Evolutionary conservation across 176 grass and related monocot genomes (phyloP).

Genomic region (Aegilops longissima): DNA sequence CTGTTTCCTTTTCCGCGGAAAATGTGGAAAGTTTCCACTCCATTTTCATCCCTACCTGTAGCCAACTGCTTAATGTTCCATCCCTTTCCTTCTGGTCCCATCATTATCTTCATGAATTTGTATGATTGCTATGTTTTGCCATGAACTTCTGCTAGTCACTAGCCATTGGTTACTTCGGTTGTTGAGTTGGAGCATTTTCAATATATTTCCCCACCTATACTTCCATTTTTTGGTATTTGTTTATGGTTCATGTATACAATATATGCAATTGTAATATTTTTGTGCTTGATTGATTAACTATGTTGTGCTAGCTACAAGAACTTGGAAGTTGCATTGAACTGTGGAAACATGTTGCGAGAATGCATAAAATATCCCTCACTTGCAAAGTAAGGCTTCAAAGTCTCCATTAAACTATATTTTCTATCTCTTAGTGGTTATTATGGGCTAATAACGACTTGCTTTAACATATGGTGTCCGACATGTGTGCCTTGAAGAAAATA

Average conservation of each 20-base stretch:
- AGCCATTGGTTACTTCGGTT: background rate
- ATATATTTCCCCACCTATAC: background rate
- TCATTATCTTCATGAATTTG: conserved; percentile 15
- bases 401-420: conserved; percentile 13
- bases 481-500: conserved; percentile 17
- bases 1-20: too few relatives aligned
- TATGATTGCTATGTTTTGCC: background rate
- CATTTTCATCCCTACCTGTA: background rate
- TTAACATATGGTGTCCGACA: background rate
- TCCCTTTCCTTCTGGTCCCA: background rate
- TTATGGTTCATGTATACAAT: conserved; percentile 10
- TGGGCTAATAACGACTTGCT: background rate
- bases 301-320: conserved; percentile 86
- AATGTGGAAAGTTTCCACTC: too few relatives aligned
- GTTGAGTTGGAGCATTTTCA: background rate
- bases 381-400: conserved; percentile 77
- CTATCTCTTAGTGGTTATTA: conserved; percentile 4
- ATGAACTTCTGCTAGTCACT: background rate
- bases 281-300: conserved; percentile 23
- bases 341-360: conserved; percentile 97
- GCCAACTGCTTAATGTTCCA: background rate
- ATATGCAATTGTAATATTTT: conserved; percentile 23
- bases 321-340: conserved; percentile 96
- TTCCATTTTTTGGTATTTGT: conserved; percentile 2
- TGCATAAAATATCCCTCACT: conserved; percentile 96